Base-by-base conservation (phyloP, 768 basidiomycete species). In the Sutorius australiensis region DNA sequence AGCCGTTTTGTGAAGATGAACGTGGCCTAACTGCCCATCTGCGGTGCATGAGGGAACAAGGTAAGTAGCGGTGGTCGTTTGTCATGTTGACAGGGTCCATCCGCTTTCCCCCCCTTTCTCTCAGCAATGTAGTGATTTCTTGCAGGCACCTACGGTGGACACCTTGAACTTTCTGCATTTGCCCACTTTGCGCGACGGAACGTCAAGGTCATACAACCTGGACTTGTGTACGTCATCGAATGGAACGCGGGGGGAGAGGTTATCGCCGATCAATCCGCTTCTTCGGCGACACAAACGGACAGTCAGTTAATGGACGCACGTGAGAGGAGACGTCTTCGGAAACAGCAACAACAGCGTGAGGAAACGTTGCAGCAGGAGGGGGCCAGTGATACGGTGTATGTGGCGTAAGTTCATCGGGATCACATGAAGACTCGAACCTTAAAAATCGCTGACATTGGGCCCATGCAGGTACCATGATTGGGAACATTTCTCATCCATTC, bases 401-500 rank as follows among this genome's bases (percentile, higher is more conserved):
- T 93, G 53, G 92, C 92, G 87, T 92, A 71, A 68, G 89, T 86
- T 21, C 47, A 50, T 56, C 49, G n/a, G 33, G 12, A 47, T 50
- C 44, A 51, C 51, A 57, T 47, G 19, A 48, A 45, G n/a, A n/a
- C 17, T n/a, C 24, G 39, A 48, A 40, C 54, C 30, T 44, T 37
- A 39, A 36, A 47, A 27, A 27, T 54, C 6, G 27, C 47, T 61
- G 50, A 59, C 64, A 46, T 51, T 52, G 24, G 43, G 51, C 11
- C 44, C 37, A 24, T 28, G 42, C 62, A 90, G 89, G 30, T 95
- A 92, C 67, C 87, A 94, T 63, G 90, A 93, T 67, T 94, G 90
- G 89, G 92, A 95, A 64, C 93, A 95, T 66, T 95, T 94, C 63
- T 92, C 89, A 12, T 90, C 87, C n/a, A 89, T 95, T 53, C 87